Evolutionary conservation across 495 filamentous ascomycete genomes (phyloP).

Genomic region (Cladorrhinum samala): DNA sequence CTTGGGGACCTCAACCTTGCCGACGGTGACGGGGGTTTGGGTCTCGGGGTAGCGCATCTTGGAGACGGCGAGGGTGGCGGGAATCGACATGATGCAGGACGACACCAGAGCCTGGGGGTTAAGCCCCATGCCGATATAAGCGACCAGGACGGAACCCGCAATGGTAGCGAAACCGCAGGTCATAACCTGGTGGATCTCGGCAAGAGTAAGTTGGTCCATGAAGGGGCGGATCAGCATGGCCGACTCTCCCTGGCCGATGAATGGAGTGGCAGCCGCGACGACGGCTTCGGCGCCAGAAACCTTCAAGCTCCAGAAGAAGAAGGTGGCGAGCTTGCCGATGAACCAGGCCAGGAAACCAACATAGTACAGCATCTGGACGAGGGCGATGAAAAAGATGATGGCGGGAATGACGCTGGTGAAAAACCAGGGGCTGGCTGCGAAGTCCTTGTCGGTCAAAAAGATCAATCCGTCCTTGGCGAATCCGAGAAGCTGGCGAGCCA

Average conservation of each 20-base stretch:
- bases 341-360: conserved; percentile 78
- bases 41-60: conserved; percentile 86
- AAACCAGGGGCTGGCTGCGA: conserved; percentile 54
- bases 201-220: conserved; percentile 70
- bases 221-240: conserved; percentile 89
- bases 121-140: conserved; percentile 73
- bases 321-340: conserved; percentile 73
- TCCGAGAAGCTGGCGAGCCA: conserved; percentile 63
- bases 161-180: conserved; percentile 62
- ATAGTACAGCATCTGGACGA: conserved; percentile 80
- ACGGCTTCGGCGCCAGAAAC: conserved; percentile 94
- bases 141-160: conserved; percentile 68
- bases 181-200: conserved; percentile 90
- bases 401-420: conserved; percentile 66
- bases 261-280: conserved; percentile 87
- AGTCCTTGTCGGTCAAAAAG: conserved; percentile 58
- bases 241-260: conserved; percentile 90
- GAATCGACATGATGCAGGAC: conserved; percentile 90
- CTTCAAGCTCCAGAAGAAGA: conserved; percentile 84
- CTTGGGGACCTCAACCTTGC: conserved; percentile 70
- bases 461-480: conserved; percentile 63
- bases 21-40: conserved; percentile 75
- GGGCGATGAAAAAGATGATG: conserved; percentile 87
- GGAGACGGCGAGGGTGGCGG: conserved; percentile 76
- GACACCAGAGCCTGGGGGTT: conserved; percentile 83